phyloP scores from a whole-genome alignment of 768 basidiomycete species.

The Tylopilus subfusipes region DNA sequence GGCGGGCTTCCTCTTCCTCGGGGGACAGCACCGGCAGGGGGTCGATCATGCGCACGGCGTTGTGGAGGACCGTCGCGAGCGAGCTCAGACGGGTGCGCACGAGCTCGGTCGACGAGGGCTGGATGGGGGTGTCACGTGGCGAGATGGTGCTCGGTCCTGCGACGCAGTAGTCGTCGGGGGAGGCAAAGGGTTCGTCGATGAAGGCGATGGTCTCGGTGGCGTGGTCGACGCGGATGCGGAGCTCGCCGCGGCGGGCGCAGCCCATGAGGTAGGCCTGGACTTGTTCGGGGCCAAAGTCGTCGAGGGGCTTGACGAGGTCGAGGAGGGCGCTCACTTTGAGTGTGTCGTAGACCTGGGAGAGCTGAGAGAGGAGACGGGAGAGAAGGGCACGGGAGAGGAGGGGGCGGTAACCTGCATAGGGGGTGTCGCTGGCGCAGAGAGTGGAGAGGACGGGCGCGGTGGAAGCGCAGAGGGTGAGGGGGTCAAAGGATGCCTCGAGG shows the following conservation, averaged over 20 bases:
- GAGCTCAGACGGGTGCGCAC: constrained; percentile 75
- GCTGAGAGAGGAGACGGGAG: constrained; percentile 84
- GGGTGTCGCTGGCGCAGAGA: constrained; percentile 41
- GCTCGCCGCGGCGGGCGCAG: constrained; percentile 82
- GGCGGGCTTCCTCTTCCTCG: constrained; percentile 40
- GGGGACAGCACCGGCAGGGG: constrained; percentile 38
- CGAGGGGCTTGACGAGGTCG: constrained; percentile 73
- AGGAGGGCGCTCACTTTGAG: constrained; percentile 78
- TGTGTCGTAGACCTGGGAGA: constrained; percentile 88
- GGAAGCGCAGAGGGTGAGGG: constrained; percentile 74
- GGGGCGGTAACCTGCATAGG: constrained; percentile 80
- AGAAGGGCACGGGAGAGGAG: constrained; percentile 89
- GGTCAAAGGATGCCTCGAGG: constrained; percentile 92
- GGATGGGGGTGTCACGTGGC: constrained; percentile 49
- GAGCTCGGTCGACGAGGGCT: constrained; percentile 68
- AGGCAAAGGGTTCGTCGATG: constrained; percentile 69
- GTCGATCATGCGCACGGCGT: constrained; percentile 58
- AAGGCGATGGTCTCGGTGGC: constrained; percentile 82
- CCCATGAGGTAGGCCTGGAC: constrained; percentile 92
- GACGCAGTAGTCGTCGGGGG: constrained; percentile 33
- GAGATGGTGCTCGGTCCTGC: constrained; percentile 13
- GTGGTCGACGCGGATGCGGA: constrained; percentile 86
- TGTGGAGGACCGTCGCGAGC: constrained; percentile 71
- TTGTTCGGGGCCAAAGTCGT: constrained; percentile 59
- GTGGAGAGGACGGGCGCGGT: constrained; percentile 74